Conservation (phyloP, 106 monocot genomes). For the Apostasia ramifera region DNA sequence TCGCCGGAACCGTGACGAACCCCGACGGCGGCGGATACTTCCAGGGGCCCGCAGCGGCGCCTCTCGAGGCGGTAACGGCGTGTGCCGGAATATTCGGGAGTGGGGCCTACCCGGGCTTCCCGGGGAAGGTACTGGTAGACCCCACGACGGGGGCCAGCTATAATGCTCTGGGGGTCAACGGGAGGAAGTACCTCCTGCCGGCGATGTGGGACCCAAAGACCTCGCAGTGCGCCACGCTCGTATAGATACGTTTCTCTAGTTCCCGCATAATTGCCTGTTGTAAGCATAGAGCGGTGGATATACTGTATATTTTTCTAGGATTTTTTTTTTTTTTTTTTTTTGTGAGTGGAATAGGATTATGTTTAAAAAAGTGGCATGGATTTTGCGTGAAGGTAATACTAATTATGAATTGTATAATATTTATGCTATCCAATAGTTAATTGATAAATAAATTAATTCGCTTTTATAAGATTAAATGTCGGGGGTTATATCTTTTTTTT, state of each 20-base stretch:
- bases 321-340: too few species aligned
- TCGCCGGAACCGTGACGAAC: conserved; percentile 51
- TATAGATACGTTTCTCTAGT: not conserved
- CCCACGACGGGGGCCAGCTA: conserved; percentile 37
- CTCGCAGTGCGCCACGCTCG: conserved; percentile 28
- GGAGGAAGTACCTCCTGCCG: conserved; percentile 45
- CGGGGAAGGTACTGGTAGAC: conserved; percentile 38
- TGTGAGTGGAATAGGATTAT: too few species aligned
- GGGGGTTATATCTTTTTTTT: too few species aligned
- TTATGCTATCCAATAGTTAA: too few species aligned
- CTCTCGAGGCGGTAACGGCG: conserved; percentile 41
- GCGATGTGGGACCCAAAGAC: conserved; percentile 44
- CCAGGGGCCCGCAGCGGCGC: conserved; percentile 35
- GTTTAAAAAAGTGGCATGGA: too few species aligned
- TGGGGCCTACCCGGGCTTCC: conserved; percentile 48
- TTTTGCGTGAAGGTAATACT: too few species aligned
- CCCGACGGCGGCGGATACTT: conserved; percentile 48
- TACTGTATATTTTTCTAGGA: too few species aligned
- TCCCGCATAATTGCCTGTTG: too few species aligned
- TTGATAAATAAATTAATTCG: too few species aligned
- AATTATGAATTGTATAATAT: too few species aligned
- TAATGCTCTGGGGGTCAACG: conserved; percentile 34
- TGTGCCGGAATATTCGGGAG: conserved; percentile 41
- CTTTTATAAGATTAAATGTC: too few species aligned
- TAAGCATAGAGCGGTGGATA: too few species aligned